These are phyloP conservation scores for Epichloe festucae DNA, from an alignment of 2,329 filamentous ascomycete species.

Conservation along the genomic window DNA sequence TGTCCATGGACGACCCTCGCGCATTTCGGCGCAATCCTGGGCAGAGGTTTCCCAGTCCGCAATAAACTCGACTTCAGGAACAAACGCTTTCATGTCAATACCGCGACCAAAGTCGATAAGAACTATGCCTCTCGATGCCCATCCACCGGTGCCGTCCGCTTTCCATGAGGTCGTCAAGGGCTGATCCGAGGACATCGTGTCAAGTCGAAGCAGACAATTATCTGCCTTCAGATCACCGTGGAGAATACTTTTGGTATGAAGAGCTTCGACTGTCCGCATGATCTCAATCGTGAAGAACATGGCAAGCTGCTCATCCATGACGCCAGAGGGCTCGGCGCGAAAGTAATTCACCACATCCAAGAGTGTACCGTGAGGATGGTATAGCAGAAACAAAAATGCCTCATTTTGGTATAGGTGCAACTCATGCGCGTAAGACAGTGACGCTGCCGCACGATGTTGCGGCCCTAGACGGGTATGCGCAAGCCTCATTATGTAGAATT, in stretches of 20 bases:
- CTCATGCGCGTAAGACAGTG: conserved; percentile 73
- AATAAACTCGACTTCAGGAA: conserved; percentile 62
- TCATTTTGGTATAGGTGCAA: conserved; percentile 87
- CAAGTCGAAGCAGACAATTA: conserved; percentile 83
- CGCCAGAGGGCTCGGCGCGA: conserved; percentile 54
- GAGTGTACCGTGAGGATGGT: conserved; percentile 76
- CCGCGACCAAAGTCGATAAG: conserved; percentile 92
- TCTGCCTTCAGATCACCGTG: conserved; percentile 94
- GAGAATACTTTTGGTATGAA: conserved; percentile 67
- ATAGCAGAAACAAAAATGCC: conserved; percentile 79
- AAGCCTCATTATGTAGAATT: conserved; percentile 89
- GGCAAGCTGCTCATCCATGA: conserved; percentile 79
- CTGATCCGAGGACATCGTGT: conserved; percentile 29
- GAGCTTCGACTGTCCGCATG: conserved; percentile 73
- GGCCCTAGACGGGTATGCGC: conserved; percentile 64
- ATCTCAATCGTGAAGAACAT: conserved; percentile 96
- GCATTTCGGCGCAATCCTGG: conserved; percentile 90
- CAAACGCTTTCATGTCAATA: conserved; percentile 85
- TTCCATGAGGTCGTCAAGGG: conserved; percentile 52
- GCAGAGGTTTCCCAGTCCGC: conserved; percentile 87
- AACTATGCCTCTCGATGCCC: conserved; percentile 65
- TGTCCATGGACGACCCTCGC: conserved; percentile 87
- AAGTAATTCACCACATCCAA: conserved; percentile 90
- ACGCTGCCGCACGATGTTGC: conserved; percentile 57
- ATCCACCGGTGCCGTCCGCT: conserved; percentile 62